phyloP scores from a whole-genome alignment of 2,329 filamentous ascomycete species.

The Grosmannia penicillata region DNA sequence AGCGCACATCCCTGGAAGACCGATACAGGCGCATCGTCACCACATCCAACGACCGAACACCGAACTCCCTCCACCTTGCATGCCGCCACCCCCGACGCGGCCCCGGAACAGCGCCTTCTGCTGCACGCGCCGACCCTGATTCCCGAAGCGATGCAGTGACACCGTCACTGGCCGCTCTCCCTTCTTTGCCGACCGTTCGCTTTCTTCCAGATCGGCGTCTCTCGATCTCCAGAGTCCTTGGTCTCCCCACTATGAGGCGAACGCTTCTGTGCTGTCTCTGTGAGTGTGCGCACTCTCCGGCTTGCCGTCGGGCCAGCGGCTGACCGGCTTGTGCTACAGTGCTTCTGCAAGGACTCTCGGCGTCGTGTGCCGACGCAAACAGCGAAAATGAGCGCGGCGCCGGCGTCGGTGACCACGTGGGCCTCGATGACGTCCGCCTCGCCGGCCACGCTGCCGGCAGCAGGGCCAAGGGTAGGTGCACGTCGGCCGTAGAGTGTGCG shows the following conservation, averaged over 20 bases:
- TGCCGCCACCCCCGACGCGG: too few species aligned
- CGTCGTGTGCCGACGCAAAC: constrained; percentile 4
- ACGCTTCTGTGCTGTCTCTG: constrained; percentile 8
- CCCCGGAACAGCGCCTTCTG: too few species aligned
- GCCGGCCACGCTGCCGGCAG: not conserved
- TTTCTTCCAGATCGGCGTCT: too few species aligned
- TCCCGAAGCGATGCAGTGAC: too few species aligned
- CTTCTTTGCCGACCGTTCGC: too few species aligned
- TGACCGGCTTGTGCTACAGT: constrained; percentile 6
- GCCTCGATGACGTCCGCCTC: constrained; percentile 2
- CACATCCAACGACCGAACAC: not conserved
- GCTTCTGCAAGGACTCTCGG: constrained; percentile 10
- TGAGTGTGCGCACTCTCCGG: constrained; percentile 2
- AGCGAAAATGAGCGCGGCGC: not conserved
- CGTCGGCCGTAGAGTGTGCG: too few species aligned
- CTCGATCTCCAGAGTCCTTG: not conserved
- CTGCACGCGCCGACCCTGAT: too few species aligned
- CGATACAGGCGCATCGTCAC: not conserved
- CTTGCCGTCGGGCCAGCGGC: not conserved
- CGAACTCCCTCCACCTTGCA: not conserved
- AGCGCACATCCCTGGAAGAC: not conserved
- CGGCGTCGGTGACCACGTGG: not conserved
- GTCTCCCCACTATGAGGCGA: constrained; percentile 6
- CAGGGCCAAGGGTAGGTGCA: not conserved
- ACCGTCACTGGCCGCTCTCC: too few species aligned